These are phyloP conservation scores for Medicago arabica DNA, from an alignment of 306 rosid species.

Conservation along the genomic window DNA sequence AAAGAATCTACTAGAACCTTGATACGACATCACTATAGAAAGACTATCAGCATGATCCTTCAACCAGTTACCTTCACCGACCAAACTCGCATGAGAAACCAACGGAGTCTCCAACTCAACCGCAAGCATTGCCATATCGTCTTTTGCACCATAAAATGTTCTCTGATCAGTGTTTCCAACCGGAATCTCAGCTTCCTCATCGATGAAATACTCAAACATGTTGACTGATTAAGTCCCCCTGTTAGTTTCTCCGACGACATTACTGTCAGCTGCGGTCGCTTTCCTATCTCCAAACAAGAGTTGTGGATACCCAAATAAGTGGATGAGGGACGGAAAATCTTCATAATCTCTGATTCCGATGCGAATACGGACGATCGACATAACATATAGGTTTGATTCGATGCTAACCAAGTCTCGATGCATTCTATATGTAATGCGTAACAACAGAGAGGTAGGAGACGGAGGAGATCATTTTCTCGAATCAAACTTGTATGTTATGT, in stretches of 20 bases:
- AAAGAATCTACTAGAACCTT: constrained; percentile 80
- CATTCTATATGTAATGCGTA: no score
- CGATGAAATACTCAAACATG: no score
- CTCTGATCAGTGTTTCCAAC: constrained; percentile 47
- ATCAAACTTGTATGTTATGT: no score
- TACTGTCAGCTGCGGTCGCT: constrained; percentile 49
- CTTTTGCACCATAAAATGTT: constrained; percentile 56
- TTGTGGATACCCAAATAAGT: no score
- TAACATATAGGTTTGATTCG: no score
- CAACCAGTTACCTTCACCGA: constrained; percentile 70
- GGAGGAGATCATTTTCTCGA: no score
- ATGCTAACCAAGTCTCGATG: no score
- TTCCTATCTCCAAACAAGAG: constrained; percentile 73
- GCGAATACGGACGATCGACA: no score
- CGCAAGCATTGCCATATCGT: constrained; percentile 29
- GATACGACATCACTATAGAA: constrained; percentile 59
- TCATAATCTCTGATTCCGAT: no score
- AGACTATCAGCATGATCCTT: constrained; percentile 77
- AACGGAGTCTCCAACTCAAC: constrained; percentile 1
- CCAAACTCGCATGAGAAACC: constrained; percentile 44
- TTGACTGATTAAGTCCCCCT: constrained; percentile 68
- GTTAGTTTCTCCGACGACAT: constrained; percentile 16
- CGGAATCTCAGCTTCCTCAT: constrained; percentile 66
- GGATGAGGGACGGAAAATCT: no score
- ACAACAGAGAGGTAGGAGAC: no score